Conservation (phyloP, 371 early-diverging fungal genomes). For the Rhizopus arrhizus region DNA sequence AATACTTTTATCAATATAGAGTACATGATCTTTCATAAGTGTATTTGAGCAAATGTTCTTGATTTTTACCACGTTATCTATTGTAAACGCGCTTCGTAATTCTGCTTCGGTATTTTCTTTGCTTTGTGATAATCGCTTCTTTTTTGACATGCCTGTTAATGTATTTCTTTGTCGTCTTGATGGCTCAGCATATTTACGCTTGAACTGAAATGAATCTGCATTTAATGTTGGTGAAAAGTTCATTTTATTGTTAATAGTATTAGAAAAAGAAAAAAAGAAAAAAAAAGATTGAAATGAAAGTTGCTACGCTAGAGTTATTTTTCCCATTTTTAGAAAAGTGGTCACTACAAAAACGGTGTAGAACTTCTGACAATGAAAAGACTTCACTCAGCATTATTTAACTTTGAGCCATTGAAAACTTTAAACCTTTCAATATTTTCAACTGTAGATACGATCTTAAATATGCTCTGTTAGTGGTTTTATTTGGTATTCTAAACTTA, state of each 20-base stretch:
- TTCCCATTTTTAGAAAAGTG: too few species aligned
- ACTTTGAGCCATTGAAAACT: too few species aligned
- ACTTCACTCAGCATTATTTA: too few species aligned
- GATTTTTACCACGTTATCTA: background rate
- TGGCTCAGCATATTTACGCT: background rate
- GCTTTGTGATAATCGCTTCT: background rate
- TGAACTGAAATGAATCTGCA: slow-evolving; percentile 1
- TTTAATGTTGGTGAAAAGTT: background rate
- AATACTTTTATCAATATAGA: background rate
- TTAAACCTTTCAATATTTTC: too few species aligned
- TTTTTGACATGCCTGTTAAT: background rate
- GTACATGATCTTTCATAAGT: background rate
- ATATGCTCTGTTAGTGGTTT: too few species aligned
- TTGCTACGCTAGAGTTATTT: background rate
- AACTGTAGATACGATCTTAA: too few species aligned
- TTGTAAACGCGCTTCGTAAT: background rate
- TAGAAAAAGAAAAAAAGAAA: slow-evolving; percentile 1
- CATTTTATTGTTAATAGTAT: background rate
- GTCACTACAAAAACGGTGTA: too few species aligned
- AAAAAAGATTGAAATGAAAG: background rate
- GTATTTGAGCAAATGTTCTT: background rate
- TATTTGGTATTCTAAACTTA: too few species aligned
- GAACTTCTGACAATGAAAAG: too few species aligned
- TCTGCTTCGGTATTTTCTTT: background rate
- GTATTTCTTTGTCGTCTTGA: background rate